Evolutionary conservation across 768 basidiomycete genomes (phyloP), one percentile per base, ranked within the genome.

Genomic region (Kwoniella sp.): DNA sequence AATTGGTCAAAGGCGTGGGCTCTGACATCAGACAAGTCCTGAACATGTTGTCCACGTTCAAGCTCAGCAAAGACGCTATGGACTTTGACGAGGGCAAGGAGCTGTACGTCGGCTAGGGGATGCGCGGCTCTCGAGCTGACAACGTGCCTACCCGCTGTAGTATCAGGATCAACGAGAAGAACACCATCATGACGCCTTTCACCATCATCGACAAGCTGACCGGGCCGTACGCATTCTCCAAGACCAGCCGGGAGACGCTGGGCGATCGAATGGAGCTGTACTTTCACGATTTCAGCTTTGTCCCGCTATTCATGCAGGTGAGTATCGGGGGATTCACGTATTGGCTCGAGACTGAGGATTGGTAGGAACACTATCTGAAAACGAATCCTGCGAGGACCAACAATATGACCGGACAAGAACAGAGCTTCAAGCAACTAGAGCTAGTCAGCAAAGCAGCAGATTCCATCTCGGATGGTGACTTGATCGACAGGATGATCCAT

Each of bases 41-140:
- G 54, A 98, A 96, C 72, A 96, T 99, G 90, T 78, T 99, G 11
- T 93, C 95, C 4, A 98, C 93, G 0, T 98, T 90, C 88, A 90
- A 85, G 65, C 75, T 96, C n/a, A 86, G 86, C 8, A 67, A 73
- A 33, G 73, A 79, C 49, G 79, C 81, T 2, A 89, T 99, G 85
- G 80, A 84, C 60, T 98, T 89, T 70, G 92, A 98, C 59, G 84
- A 95, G 64, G 82, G 90, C 49, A 95, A 96, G 72, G 74, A 78
- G n/a, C 77, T 98, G 92, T 96, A 65, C 48, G 88, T 79, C 8
- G 8, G 20, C 20, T n/a, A n/a, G n/a, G n/a, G n/a, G n/a, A n/a
- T n/a, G n/a, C n/a, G n/a, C n/a, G n/a, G n/a, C n/a, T n/a, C n/a
- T n/a, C n/a, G n/a, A n/a, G n/a, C n/a, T n/a, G n/a, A n/a, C n/a